These are phyloP conservation scores for Pyrenophora graminea DNA, from an alignment of 2,329 filamentous ascomycete genomes.

Conservation along the genomic window DNA sequence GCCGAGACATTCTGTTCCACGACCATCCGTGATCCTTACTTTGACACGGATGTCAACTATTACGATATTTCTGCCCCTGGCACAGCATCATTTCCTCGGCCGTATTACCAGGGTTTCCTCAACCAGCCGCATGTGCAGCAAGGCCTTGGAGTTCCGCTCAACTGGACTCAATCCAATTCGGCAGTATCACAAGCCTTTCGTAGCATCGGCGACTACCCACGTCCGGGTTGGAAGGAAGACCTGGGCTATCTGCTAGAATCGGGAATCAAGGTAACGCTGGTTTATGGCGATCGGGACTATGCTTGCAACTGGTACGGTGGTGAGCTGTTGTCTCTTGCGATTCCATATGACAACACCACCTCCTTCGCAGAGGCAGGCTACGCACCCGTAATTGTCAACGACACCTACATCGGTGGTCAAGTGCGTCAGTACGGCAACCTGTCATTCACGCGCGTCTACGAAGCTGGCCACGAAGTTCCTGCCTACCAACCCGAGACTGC, in stretches of 20 bases:
- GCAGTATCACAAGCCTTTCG: conserved; percentile 55
- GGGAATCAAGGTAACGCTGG: conserved; percentile 39
- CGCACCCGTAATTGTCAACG: conserved; percentile 70
- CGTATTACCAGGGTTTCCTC: conserved; percentile 60
- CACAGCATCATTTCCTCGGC: conserved; percentile 47
- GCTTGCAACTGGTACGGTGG: conserved; percentile 71
- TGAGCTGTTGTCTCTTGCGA: conserved; percentile 66
- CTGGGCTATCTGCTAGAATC: conserved; percentile 59
- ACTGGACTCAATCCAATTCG: conserved; percentile 55
- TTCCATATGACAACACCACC: conserved; percentile 57
- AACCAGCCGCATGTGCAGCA: conserved; percentile 61
- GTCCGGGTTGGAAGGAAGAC: conserved; percentile 54
- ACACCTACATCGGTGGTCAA: conserved; percentile 69
- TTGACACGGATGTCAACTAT: conserved; percentile 54
- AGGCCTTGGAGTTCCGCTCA: conserved; percentile 61
- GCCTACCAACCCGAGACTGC: conserved; percentile 55
- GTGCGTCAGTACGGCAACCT: conserved; percentile 77
- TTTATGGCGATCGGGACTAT: conserved; percentile 47
- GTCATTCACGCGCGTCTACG: conserved; percentile 57
- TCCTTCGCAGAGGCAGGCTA: conserved; percentile 72
- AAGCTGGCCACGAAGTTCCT: conserved; percentile 59
- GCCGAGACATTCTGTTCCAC: conserved; percentile 54
- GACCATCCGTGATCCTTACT: conserved; percentile 53
- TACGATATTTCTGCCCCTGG: conserved; percentile 61
- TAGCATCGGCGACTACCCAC: conserved; percentile 54